Base-by-base conservation (phyloP, 2,329 filamentous ascomycete genomes). In the Ceratocystis eucalypticola region DNA sequence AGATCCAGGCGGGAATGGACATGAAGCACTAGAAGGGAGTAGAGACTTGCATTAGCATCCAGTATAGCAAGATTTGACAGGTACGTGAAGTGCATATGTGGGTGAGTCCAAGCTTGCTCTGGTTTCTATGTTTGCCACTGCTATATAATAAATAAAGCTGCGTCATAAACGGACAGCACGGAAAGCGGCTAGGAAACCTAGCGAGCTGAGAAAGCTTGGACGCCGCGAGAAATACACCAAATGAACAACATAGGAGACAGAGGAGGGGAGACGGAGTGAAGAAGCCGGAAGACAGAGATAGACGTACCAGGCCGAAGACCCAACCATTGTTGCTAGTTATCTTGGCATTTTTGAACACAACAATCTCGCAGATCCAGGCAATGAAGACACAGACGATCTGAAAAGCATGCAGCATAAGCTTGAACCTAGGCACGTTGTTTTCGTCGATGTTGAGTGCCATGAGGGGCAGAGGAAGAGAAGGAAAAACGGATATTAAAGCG, bases 1-100 rank as follows among this genome's bases (percentile, higher is more conserved):
- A 88, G 68, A 88, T 79, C 77, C 84, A 84, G 57, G 83, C 83
- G 0, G 84, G 84, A 61, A 86, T 77, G 17, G 81, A 81, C 41
- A 88, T 75, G 76, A 88, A 87, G 74, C 83, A 86, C 85, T 88
- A 68, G 65, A 50, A 53, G 44, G 15, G 12, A 46, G 10, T 25
- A 57, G 12, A 17, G 53, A 28, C 30, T 25, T 33, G 53, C 28
- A 15, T 17, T 12, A 30, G 53, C 22, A 30, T 12, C 3, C 8
- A 25, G 25, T 15, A 15, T 25, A 7, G 50, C 12, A 55, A 28
- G 20, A 55, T 20, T 25, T 25, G 50, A 6, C 50, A 41, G 37
- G 12, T 41, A 41, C 37, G 37, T 41, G 37, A 15, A 41, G 37
- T 41, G 37, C 37, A 41, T 15, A 15, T 41, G 10, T 41, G 33